A percentile compares a stretch with the other conserved stretches of the same genome.
Evolutionary conservation across 176 grass and related monocot species (phyloP).

Genomic region (Cocos nucifera): DNA sequence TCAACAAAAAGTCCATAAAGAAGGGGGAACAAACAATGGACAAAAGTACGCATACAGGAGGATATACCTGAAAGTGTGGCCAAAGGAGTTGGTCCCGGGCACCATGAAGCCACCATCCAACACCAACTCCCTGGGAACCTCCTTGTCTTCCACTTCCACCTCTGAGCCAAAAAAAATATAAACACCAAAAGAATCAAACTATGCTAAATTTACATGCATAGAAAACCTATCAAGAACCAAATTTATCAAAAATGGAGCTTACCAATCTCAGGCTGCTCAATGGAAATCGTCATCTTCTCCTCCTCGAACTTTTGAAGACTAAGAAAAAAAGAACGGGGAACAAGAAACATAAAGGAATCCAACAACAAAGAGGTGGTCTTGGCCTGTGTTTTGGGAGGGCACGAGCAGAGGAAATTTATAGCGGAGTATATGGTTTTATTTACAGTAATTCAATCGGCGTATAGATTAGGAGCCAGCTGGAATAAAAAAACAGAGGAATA

Average conservation of each 20-base stretch:
- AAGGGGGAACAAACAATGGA: too few relatives aligned
- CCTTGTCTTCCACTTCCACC: slow-evolving; percentile 26
- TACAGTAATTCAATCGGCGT: too few relatives aligned
- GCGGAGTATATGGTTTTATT: too few relatives aligned
- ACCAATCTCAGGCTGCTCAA: slow-evolving; percentile 57
- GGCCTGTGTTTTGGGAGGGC: background rate
- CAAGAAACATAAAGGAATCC: background rate
- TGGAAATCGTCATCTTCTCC: slow-evolving; percentile 59
- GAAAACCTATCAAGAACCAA: background rate
- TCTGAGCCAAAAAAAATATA: slow-evolving; percentile 15
- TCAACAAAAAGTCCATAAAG: background rate
- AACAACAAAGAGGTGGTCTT: slow-evolving; percentile 8
- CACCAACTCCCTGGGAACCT: slow-evolving; percentile 29
- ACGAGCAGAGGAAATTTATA: too few relatives aligned
- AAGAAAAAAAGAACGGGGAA: background rate
- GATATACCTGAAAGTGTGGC: slow-evolving; percentile 61
- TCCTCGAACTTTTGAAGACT: too few relatives aligned
- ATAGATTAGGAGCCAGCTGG: too few relatives aligned
- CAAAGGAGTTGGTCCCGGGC: slow-evolving; percentile 76
- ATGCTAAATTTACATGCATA: background rate
- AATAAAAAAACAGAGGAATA: too few relatives aligned
- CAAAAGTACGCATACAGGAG: background rate
- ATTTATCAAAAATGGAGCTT: background rate
- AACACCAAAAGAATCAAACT: background rate
- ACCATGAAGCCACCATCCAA: slow-evolving; percentile 62